These are phyloP conservation scores for Xylaria sp. DNA, from an alignment of 2,329 filamentous ascomycete genomes.

Conservation along the genomic window DNA sequence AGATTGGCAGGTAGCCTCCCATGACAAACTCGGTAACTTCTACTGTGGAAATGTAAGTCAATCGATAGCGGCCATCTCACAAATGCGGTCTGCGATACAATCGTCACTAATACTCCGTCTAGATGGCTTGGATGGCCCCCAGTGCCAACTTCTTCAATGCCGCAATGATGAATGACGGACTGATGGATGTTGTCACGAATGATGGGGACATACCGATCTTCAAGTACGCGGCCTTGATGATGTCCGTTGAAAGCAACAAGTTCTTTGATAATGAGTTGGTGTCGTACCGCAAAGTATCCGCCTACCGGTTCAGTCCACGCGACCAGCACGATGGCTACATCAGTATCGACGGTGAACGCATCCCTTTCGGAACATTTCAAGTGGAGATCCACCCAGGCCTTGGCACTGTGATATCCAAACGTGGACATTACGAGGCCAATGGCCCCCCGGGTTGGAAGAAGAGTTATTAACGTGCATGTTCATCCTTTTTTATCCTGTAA, in stretches of 20 bases:
- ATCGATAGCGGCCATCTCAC: neutral
- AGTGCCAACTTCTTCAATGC: slow-evolving; percentile 89
- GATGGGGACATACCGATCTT: slow-evolving; percentile 77
- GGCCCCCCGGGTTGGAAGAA: slow-evolving; percentile 65
- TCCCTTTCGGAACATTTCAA: slow-evolving; percentile 91
- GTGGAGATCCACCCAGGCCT: slow-evolving; percentile 86
- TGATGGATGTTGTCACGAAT: slow-evolving; percentile 85
- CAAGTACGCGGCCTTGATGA: slow-evolving; percentile 75
- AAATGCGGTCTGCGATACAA: neutral
- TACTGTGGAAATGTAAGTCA: slow-evolving; percentile 86
- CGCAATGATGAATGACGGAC: slow-evolving; percentile 83
- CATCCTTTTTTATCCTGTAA: slow-evolving; percentile 18
- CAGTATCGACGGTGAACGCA: slow-evolving; percentile 90
- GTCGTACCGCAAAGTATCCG: slow-evolving; percentile 85
- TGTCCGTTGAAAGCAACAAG: slow-evolving; percentile 75
- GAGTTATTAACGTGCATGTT: slow-evolving; percentile 19
- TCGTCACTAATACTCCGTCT: slow-evolving; percentile 33
- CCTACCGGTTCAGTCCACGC: slow-evolving; percentile 84
- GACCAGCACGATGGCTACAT: slow-evolving; percentile 81
- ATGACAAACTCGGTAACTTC: slow-evolving; percentile 88
- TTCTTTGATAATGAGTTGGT: slow-evolving; percentile 86
- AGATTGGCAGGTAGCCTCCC: slow-evolving; percentile 78
- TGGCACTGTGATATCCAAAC: slow-evolving; percentile 85
- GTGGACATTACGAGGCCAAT: slow-evolving; percentile 74
- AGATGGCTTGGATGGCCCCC: slow-evolving; percentile 92